These are phyloP conservation scores for Anthracocystis setariae DNA, from an alignment of 1,284 basidiomycete species.

Conservation along the genomic window DNA sequence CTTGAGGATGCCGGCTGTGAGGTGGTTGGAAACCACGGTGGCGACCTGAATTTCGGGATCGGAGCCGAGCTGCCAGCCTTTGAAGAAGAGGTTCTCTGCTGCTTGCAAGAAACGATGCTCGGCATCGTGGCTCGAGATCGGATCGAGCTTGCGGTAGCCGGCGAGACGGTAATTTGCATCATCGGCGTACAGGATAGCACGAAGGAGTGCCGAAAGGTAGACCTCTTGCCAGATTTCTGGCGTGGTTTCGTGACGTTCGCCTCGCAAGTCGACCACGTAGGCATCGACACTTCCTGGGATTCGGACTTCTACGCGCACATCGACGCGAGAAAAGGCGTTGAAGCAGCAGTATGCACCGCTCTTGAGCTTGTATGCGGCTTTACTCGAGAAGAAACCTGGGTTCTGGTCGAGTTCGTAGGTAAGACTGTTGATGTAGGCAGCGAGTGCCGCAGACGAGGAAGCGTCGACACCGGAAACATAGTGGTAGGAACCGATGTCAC, in stretches of 20 bases:
- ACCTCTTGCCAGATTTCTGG: slow-evolving; percentile 96
- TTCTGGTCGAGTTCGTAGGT: slow-evolving; percentile 93
- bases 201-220: slow-evolving; percentile 89
- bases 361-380: slow-evolving; percentile 84
- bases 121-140: slow-evolving; percentile 87
- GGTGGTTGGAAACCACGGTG: slow-evolving; percentile 94
- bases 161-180: slow-evolving; percentile 91
- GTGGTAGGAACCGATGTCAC: slow-evolving; percentile 72
- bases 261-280: slow-evolving; percentile 91
- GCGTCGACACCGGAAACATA: slow-evolving; percentile 91
- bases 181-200: slow-evolving; percentile 93
- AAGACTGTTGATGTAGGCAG: slow-evolving; percentile 96
- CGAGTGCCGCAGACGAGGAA: slow-evolving; percentile 93
- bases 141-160: slow-evolving; percentile 93
- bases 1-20: slow-evolving; percentile 93
- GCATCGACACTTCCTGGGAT: slow-evolving; percentile 97
- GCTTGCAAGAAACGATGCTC: slow-evolving; percentile 91
- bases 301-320: slow-evolving; percentile 96
- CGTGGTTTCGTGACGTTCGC: slow-evolving; percentile 91
- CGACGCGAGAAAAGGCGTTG: slow-evolving; percentile 96
- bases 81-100: slow-evolving; percentile 87
- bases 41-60: slow-evolving; percentile 99
- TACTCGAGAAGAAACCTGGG: slow-evolving; percentile 84
- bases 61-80: slow-evolving; percentile 98
- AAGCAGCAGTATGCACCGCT: slow-evolving; percentile 97